Evolutionary conservation across 1,284 basidiomycete species (phyloP).

Genomic region (Macrocystidia cucumis): DNA sequence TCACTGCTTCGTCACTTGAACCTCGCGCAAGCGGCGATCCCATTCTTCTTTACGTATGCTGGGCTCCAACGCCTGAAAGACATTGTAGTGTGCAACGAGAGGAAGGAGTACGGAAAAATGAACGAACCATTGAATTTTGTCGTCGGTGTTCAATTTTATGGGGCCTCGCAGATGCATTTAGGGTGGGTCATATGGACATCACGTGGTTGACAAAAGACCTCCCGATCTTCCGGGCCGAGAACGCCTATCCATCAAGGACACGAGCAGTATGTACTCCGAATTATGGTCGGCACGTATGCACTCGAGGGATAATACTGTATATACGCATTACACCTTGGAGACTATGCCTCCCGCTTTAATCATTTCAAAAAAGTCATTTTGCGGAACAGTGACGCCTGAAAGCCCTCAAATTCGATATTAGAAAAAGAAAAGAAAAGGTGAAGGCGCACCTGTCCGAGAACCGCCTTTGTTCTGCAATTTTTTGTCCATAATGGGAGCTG

Average conservation of each 20-base stretch:
- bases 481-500: constrained; percentile 47
- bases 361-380: constrained; percentile 72
- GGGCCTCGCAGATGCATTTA: constrained; percentile 16
- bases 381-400: no score
- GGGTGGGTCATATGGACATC: constrained; percentile 19
- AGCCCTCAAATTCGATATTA: no score
- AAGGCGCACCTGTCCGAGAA: no score
- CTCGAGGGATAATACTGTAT: neutral
- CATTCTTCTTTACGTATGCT: constrained; percentile 66
- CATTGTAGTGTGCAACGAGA: constrained; percentile 5
- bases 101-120: constrained; percentile 5
- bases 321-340: constrained; percentile 36
- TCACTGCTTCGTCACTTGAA: constrained; percentile 72
- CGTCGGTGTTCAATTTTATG: constrained; percentile 20
- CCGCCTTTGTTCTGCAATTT: constrained; percentile 41
- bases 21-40: constrained; percentile 68
- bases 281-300: no score
- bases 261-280: no score
- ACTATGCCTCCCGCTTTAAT: constrained; percentile 70
- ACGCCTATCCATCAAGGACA: no score
- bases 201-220: neutral
- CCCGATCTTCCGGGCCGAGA: no score
- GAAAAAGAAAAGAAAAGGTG: constrained; percentile 6
- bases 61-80: constrained; percentile 35
- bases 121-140: constrained; percentile 25